Percentiles rank a stretch among this genome's conserved stretches.
phyloP scores from a whole-genome alignment of 192 early-diverging fungal species.

The Coemansia interrupta region DNA sequence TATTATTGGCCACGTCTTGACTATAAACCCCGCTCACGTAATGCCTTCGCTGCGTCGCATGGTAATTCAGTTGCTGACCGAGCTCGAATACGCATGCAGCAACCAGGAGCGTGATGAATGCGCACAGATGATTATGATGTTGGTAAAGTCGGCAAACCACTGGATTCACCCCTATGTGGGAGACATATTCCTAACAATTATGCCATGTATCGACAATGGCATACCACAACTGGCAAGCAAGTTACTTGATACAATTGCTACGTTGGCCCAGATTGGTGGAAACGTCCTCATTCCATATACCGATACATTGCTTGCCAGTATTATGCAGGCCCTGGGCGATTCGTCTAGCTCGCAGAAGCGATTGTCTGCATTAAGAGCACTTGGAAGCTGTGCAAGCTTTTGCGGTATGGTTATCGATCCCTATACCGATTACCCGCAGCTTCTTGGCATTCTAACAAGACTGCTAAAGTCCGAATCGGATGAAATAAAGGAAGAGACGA shows the following conservation, averaged over 20 bases:
- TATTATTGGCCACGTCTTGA: conserved; percentile 81
- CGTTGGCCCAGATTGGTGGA: conserved; percentile 76
- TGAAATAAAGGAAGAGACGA: conserved; percentile 73
- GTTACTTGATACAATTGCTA: conserved; percentile 60
- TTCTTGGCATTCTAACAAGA: conserved; percentile 71
- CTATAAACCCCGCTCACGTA: conserved; percentile 88
- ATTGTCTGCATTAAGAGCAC: conserved; percentile 80
- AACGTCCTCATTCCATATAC: conserved; percentile 79
- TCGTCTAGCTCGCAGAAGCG: conserved; percentile 80
- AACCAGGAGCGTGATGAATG: conserved; percentile 44
- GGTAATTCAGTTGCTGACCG: conserved; percentile 81
- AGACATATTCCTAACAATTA: conserved; percentile 76
- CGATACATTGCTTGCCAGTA: conserved; percentile 74
- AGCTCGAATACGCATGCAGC: conserved; percentile 81
- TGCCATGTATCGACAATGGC: conserved; percentile 77
- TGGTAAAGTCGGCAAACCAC: conserved; percentile 73
- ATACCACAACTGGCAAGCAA: conserved; percentile 62
- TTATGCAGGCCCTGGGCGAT: conserved; percentile 86
- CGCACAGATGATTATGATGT: conserved; percentile 64
- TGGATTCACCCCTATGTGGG: conserved; percentile 89
- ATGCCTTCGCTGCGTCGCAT: conserved; percentile 85
- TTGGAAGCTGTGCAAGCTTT: conserved; percentile 80
- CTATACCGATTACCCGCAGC: conserved; percentile 80
- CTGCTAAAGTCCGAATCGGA: conserved; percentile 82
- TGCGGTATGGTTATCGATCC: conserved; percentile 88